Base-by-base conservation (phyloP, 2,329 filamentous ascomycete species). In the Fusarium compactum region DNA sequence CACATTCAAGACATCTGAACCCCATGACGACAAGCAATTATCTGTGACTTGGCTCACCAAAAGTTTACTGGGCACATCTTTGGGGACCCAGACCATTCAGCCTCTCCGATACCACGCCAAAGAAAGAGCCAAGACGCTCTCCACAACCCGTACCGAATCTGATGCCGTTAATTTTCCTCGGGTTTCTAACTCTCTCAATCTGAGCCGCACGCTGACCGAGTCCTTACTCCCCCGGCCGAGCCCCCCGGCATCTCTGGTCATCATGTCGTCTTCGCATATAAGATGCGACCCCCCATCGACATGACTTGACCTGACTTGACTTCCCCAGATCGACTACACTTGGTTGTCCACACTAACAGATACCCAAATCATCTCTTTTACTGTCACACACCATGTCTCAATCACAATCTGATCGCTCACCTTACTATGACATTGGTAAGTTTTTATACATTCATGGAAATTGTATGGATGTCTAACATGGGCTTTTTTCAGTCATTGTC, bases 401-500 rank as follows among this genome's bases (percentile, higher is more conserved):
- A 52, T 40, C 58, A 45, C 65, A 66, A 50, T 29, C 62, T 15
- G 66, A 70, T 48, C 70, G 68, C 44, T 74, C 73, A 18, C 62
- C 70, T n/a, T 75, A 79, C 69, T 85, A 84, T 80, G 83, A 85
- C 67, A 83, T 85, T 67, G 83, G 83, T 85, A 78, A 60, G 76
- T 32, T 22, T 38, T 4, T 25, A 6, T 29, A 38, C 22, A 10
- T 34, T 29, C 11, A 20, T 32, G 40, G 24, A 34, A 47, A 20
- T 29, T 6, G 18, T 12, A 22, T 51, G 25, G 69, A 62, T 67
- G 52, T 69, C 72, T 77, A 55, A 80, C 68, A 22, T 56, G 24
- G 16, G 22, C 11, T n/a, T 29, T 11, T 6, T 46, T 62, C n/a
- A 89, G 94, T 97, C 73, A 94, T 97, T 72, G 87, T 97, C 58